Evolutionary conservation across 2,329 filamentous ascomycete genomes (phyloP).

Genomic region (Pleochaeta shiraiana): DNA sequence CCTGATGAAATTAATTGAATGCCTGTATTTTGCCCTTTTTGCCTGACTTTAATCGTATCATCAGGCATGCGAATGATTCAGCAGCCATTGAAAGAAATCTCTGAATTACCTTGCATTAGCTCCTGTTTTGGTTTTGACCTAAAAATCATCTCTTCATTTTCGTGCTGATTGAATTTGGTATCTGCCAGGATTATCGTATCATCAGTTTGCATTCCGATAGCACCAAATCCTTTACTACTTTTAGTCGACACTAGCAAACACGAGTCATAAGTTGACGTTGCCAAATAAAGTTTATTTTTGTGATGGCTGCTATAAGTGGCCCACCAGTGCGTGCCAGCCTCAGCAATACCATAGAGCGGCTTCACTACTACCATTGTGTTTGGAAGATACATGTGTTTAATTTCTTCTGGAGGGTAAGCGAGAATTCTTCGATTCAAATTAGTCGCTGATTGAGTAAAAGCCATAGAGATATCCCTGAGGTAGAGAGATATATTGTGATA

Average conservation of each 20-base stretch:
- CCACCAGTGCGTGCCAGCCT: constrained; percentile 2
- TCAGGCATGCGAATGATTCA: too few relatives aligned
- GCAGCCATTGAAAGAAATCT: too few relatives aligned
- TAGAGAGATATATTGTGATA: background rate
- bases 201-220: background rate
- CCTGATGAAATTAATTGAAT: too few relatives aligned
- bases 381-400: background rate
- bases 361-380: background rate
- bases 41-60: too few relatives aligned
- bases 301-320: constrained; percentile 4
- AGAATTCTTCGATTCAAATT: background rate
- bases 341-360: constrained; percentile 1
- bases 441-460: background rate
- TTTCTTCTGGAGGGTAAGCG: background rate
- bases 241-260: background rate
- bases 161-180: too few relatives aligned
- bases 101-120: too few relatives aligned
- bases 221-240: background rate
- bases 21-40: too few relatives aligned
- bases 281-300: constrained; percentile 3
- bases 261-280: constrained; percentile 2
- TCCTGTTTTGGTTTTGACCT: too few relatives aligned
- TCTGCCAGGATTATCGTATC: background rate
- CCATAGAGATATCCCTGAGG: constrained; percentile 4
- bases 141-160: too few relatives aligned